Base-by-base conservation (phyloP, 805 yeast genomes). In the Myxozyma sirexii region DNA sequence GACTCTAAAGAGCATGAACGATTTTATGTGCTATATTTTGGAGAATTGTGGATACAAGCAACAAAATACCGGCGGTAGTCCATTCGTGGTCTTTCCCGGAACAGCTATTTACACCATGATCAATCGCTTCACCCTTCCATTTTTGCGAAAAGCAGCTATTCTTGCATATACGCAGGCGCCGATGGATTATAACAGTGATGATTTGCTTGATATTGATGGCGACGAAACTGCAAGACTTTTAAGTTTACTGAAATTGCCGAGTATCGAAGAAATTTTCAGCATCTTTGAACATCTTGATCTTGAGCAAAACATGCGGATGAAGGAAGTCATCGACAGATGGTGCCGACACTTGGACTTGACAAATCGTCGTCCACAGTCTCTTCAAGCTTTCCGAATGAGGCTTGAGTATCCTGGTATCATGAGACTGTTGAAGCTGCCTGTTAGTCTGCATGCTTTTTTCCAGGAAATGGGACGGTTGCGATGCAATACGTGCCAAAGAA, bases 361-460 rank as follows among this genome's bases (percentile, higher is more conserved):
- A 6, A 31, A 37, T 10, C 48, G 60, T 19, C 62, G 62, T 23
- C 65, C 66, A 13, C 50, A 42, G 54, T 37, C 53, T 3, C 24
- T 46, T 17, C 55, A 48, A 37, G 19, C 37, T 17, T 17, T 42
- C 15, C 33, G 45, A 26, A 43, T 63, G 43, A 38, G 47, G 15
- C 33, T 57, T 24, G 67, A 64, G 39, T 90, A 83, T 66, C 94
- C 96, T 0, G 88, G 88, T 0, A 69, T 80, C 1, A 74, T 86
- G n/a, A 77, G 79, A 42, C 75, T 91, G 50, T 77, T 87, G 23
- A 77, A 80, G 33, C 76, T 91, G 17, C 97, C 97, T 0, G 71
- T 75, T 1, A 78, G 87, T 52, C 73, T 90, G 60, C 92, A 87
- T 69, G 77, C 76, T 39, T 84, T 90, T 63, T 89, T 87, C 74